Base-by-base conservation (phyloP, 2,329 filamentous ascomycete genomes). In the Phialemonium atrogriseum region DNA sequence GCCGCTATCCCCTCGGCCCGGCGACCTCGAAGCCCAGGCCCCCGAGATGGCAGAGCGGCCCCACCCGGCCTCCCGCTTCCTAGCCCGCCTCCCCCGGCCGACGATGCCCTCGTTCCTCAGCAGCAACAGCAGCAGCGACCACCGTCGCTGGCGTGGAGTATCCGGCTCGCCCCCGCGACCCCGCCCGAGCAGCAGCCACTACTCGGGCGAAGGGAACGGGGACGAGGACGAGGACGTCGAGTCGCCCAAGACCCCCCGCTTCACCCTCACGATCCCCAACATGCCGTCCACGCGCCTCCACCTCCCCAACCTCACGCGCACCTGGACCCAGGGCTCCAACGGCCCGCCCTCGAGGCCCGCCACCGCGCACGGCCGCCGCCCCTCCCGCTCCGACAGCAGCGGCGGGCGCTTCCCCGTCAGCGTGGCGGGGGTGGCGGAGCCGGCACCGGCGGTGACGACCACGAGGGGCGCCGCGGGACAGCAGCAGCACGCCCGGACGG, bases 171-270 rank as follows among this genome's bases (percentile, higher is more conserved):
- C 22, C 8, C 21, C 18, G n/a, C 8, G 15, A 16, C 33, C 41
- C 4, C 44, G 43, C 5, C 48, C 50, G n/a, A 37, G 30, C 21
- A 51, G 49, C 43, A 49, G 44, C 30, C 43, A 41, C 13, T 50
- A 52, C 24, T 49, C 48, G 2, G 47, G 45, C 12, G 39, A 36
- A 5, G 37, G 40, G 1, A 35, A 32, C 28, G 43, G 41, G 21
- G 29, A 34, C 34, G 36, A 39, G 11, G 35, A 43, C 26, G 51
- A 49, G 14, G 53, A 52, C 16, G 37, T 46, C 12, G 56, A 63
- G 27, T 65, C 59, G 13, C 66, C 67, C 20, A 74, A 74, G 44
- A 61, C 64, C 2, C 63, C 67, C 3, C 52, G 54, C 3, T 58
- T 63, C 29, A 46, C 51, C 12, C 44, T 64, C 4, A 51, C 52